Conservation (phyloP, 441 rosid species). For the Manihot esculenta region DNA sequence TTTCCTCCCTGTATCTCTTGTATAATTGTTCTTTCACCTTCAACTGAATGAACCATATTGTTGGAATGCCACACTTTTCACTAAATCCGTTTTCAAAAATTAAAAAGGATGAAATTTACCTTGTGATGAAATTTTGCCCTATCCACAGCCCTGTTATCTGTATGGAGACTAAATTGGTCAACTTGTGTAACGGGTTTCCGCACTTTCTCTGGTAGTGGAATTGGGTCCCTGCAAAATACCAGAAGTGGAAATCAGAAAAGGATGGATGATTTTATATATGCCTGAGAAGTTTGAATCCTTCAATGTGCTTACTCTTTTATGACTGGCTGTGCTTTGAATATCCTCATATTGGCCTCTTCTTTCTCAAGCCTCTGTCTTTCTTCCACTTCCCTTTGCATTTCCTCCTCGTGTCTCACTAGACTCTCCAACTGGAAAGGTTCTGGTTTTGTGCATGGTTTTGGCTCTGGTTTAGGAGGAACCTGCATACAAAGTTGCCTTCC, state of each 20-base stretch:
- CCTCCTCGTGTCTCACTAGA: conserved; percentile 85
- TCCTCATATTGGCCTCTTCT: conserved; percentile 74
- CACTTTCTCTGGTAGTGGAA: conserved; percentile 82
- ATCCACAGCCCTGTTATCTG: conserved; percentile 67
- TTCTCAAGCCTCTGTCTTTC: conserved; percentile 67
- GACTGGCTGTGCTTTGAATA: conserved; percentile 79
- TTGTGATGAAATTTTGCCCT: conserved; percentile 93
- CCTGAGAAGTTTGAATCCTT: not conserved
- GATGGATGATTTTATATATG: too few species aligned
- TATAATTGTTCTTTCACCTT: conserved; percentile 81
- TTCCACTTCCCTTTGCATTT: conserved; percentile 76
- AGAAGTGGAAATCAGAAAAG: not conserved
- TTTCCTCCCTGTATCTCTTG: conserved; percentile 94
- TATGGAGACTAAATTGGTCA: conserved; percentile 68
- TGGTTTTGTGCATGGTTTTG: conserved; percentile 78
- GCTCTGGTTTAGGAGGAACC: conserved; percentile 86
- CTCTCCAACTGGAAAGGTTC: conserved; percentile 93
- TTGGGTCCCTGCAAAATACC: conserved; percentile 63
- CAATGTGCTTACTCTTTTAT: conserved; percentile 58
- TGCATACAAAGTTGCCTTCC: conserved; percentile 20
- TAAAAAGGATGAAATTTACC: conserved; percentile 31
- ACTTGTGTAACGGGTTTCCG: conserved; percentile 87
- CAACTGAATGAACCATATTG: conserved; percentile 44
- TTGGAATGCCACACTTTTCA: not conserved
- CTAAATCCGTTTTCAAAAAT: not conserved